Evolutionary conservation across 2,329 filamentous ascomycete genomes (phyloP), one percentile per base, ranked within the genome.

Genomic region (Didymella exigua): DNA sequence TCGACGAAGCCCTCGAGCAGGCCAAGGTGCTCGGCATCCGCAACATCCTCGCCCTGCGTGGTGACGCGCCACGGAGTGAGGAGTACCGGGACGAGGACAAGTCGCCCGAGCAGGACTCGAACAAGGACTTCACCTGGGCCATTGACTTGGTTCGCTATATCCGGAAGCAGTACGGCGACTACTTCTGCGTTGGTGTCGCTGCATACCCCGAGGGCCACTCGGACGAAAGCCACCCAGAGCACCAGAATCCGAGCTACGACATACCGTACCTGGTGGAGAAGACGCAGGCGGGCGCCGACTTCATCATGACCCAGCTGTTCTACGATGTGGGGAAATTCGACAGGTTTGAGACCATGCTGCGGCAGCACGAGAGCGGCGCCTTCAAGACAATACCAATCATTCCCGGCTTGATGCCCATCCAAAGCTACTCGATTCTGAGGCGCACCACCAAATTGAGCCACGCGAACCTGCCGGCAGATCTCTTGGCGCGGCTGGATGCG

Each of bases 301-400:
- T 99, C 71, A 89, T 99, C 76, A 96, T 99, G 91, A 98, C 95
- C 0, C 95, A 99, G 75, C 82, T 99, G 8, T 98, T 97, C 76
- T 99, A 96, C 75, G 92, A 98, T 71, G 84, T 92, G 21, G 82
- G 89, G 3, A 90, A 90, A 16, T 99, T 96, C 72, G 84, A 87
- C 50, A 80, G 80, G 29, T 98, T 96, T 69, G 93, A 98, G 77
- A 83, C 79, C 61, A 84, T 82, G 45, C 75, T 99, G 62, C 82
- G 92, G 56, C 84, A 88, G 48, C 91, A 99, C 69, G 86, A 90
- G 42, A 96, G 90, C 68, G 91, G 91, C 3, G 83, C 84, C 2
- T 97, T 99, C 78, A 90, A 90, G 76, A 86, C 84, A 2, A 89
- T 97, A 21, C 89, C 91, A 6, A 96, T 99, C 63, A 90, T 99